These are phyloP conservation scores for Aquilaria malaccensis DNA, from an alignment of 345 rosid species.

Conservation along the genomic window DNA sequence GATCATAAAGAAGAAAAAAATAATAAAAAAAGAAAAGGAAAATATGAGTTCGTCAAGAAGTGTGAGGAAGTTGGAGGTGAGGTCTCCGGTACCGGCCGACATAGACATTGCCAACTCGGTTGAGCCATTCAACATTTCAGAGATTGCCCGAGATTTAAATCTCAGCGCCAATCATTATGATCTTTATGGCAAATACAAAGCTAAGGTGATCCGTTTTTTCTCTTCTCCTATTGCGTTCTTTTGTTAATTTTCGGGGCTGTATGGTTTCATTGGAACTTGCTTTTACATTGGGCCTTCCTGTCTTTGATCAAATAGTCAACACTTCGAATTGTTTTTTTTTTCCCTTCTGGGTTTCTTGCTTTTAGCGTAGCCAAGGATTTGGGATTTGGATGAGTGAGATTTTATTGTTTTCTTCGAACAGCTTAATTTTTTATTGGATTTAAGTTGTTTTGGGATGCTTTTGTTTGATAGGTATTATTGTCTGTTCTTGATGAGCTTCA, in stretches of 20 bases:
- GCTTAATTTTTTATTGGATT: slow-evolving; percentile 4
- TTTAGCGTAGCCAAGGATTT: neutral
- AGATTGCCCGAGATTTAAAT: slow-evolving; percentile 74
- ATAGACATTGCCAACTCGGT: slow-evolving; percentile 89
- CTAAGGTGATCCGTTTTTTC: slow-evolving; percentile 51
- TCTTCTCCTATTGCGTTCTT: neutral
- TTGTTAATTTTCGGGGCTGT: neutral
- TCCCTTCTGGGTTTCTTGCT: neutral
- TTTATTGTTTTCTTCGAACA: neutral
- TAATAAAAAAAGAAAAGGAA: neutral
- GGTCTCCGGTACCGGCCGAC: slow-evolving; percentile 92
- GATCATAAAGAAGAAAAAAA: neutral
- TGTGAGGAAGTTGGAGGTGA: slow-evolving; percentile 60
- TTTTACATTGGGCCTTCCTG: too few relatives aligned
- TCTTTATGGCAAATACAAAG: slow-evolving; percentile 92
- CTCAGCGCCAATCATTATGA: slow-evolving; percentile 69
- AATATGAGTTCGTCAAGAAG: slow-evolving; percentile 47
- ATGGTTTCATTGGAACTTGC: neutral
- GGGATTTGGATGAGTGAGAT: neutral
- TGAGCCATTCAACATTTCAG: slow-evolving; percentile 75
- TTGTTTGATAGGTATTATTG: slow-evolving; percentile 51
- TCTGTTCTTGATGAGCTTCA: slow-evolving; percentile 71
- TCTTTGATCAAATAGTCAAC: neutral
- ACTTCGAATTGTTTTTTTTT: neutral
- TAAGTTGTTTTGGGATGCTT: slow-evolving; percentile 2